Evolutionary conservation across 2,329 filamentous ascomycete genomes (phyloP), one percentile per base, ranked within the genome.

Genomic region (Rhexocercosporidium sp.): DNA sequence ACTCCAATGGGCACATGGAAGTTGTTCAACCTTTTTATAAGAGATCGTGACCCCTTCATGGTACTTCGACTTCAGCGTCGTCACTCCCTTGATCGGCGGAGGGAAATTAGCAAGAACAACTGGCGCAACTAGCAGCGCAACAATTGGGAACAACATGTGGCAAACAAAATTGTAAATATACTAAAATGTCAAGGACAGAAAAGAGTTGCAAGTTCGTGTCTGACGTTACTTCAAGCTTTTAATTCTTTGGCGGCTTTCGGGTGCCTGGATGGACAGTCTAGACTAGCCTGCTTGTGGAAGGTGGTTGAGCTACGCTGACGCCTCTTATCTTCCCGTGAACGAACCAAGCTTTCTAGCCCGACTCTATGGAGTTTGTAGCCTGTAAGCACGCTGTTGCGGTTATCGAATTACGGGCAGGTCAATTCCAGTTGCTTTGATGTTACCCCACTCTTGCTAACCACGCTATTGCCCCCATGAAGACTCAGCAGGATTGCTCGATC

Each of bases 31-130:
- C 22, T 64, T 29, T 29, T 64, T 57, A 18, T 65, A 61, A 14
- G 63, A 65, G 25, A 65, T 65, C 7, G 56, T 59, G 1, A 59
- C 56, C 5, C 56, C 56, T 8, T 59, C 56, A 8, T 59, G 22
- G 16, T 59, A 59, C 22, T 59, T 59, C 25, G 56, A 59, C 22
- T 46, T 59, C 22, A 59, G 12, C 3, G 39, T 59, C 56, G 25
- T 46, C 37, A 59, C 56, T 14, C 25, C 56, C 22, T 31, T 27
- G 3, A 46, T 39, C 18, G 37, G 22, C 6, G 56, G 56, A 9
- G 56, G 56, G 12, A 59, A 59, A 31, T 59, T 59, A 3, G 56
- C 56, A 3, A 57, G 53, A 29, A 59, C 41, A 5, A 12, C 12
- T 3, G 56, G 56, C 37, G 12, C 56, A 44, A 18, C 39, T 39